Evolutionary conservation across 2,329 filamentous ascomycete genomes (phyloP).

Genomic region (Aspergillus fructus): DNA sequence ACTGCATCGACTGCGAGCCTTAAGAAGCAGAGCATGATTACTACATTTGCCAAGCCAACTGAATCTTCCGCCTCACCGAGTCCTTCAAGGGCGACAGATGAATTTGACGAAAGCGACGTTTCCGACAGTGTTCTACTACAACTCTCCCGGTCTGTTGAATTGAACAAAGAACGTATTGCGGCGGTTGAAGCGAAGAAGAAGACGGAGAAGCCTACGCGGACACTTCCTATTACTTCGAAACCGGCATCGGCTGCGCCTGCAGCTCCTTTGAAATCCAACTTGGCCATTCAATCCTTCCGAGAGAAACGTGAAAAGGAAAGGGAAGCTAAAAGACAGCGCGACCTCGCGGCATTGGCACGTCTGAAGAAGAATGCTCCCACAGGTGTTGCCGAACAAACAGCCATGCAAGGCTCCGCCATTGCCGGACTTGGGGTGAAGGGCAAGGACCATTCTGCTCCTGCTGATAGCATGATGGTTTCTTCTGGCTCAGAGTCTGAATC

Average conservation of each 20-base stretch:
- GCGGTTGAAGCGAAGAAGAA: conserved; percentile 30
- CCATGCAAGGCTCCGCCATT: conserved; percentile 76
- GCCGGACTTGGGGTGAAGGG: conserved; percentile 70
- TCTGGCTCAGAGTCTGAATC: conserved; percentile 63
- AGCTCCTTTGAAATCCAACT: conserved; percentile 29
- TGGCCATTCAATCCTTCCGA: conserved; percentile 60
- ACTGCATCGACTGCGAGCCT: conserved; percentile 40
- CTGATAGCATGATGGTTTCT: conserved; percentile 86
- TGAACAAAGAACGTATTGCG: conserved; percentile 40
- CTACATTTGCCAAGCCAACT: conserved; percentile 38
- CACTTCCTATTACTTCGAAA: conserved; percentile 26
- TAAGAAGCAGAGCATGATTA: conserved; percentile 46
- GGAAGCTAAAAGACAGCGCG: conserved; percentile 70
- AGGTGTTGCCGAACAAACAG: conserved; percentile 55
- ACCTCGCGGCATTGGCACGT: conserved; percentile 69
- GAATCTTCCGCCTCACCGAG: conserved; percentile 37
- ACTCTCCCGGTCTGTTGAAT: conserved; percentile 42
- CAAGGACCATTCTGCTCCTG: conserved; percentile 70
- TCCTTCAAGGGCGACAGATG: conserved; percentile 33
- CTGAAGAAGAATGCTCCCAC: conserved; percentile 58
- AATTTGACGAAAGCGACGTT: conserved; percentile 41
- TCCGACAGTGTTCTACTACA: conserved; percentile 42
- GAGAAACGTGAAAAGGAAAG: conserved; percentile 72
- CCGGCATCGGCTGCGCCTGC: conserved; percentile 18
- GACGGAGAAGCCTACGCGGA: conserved; percentile 24